These are phyloP conservation scores for Lasiodiplodia citricola DNA, from an alignment of 2,329 filamentous ascomycete genomes.

Conservation along the genomic window DNA sequence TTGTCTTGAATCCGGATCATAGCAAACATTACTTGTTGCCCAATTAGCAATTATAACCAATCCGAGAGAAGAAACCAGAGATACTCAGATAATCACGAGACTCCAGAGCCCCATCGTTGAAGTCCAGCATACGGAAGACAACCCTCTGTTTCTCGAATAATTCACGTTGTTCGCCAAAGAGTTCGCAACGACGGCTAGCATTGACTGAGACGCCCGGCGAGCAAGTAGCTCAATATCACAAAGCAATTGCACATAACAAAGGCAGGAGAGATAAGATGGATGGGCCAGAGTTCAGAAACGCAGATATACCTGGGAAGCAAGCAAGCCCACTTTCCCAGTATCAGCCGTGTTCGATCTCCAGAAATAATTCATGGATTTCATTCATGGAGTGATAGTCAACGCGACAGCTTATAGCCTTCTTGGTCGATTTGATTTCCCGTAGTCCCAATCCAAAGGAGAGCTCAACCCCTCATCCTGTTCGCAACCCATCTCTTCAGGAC, in stretches of 20 bases:
- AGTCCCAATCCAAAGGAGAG: neutral
- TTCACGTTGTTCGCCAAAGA: neutral
- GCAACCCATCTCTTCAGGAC: conserved; percentile 82
- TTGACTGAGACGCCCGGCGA: neutral
- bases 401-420: neutral
- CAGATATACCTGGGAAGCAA: neutral
- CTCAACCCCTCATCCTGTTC: conserved; percentile 63
- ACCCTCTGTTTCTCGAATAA: too few relatives aligned
- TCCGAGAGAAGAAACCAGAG: too few relatives aligned
- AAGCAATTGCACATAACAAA: too few relatives aligned
- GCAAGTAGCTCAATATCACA: too few relatives aligned
- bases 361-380: neutral
- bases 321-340: neutral
- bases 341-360: neutral
- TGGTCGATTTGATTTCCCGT: neutral
- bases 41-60: too few relatives aligned
- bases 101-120: too few relatives aligned
- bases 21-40: too few relatives aligned
- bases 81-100: too few relatives aligned
- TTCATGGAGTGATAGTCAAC: neutral
- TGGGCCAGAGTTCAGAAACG: neutral
- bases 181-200: neutral
- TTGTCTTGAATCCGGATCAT: too few relatives aligned
- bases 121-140: too few relatives aligned
- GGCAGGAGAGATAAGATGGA: too few relatives aligned